These are phyloP conservation scores for Penicillium sp. DNA, from an alignment of 2,329 filamentous ascomycete species.

Conservation along the genomic window DNA sequence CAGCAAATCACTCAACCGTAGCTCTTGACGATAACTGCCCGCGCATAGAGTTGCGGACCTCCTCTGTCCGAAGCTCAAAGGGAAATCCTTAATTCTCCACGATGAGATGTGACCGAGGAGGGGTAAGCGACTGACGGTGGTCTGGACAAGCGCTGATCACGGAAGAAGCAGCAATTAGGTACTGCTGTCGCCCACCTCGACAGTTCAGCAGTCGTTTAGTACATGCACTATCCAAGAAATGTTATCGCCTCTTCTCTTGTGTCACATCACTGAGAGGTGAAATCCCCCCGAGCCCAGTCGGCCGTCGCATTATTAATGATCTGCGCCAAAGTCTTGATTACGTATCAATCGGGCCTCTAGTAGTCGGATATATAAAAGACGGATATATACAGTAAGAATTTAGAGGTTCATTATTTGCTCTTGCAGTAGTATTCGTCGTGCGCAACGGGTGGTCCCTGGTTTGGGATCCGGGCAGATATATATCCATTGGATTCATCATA, in stretches of 20 bases:
- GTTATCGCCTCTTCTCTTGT: not conserved
- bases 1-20: conserved; percentile 2
- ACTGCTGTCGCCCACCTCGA: conserved; percentile 24
- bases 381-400: not conserved
- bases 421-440: not conserved
- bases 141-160: conserved; percentile 35
- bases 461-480: not conserved
- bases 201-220: conserved; percentile 3
- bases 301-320: conserved; percentile 1
- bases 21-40: conserved; percentile 14
- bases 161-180: conserved; percentile 32
- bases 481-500: not conserved
- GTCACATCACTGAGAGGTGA: not conserved
- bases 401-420: not conserved
- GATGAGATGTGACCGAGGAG: too few species aligned
- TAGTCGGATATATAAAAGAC: conserved; percentile 1
- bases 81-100: conserved; percentile 24
- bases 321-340: conserved; percentile 11
- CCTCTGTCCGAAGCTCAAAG: conserved; percentile 19
- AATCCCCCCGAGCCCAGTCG: conserved; percentile 3
- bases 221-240: too few species aligned
- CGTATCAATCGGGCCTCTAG: conserved; percentile 9
- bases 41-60: conserved; percentile 15
- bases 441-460: not conserved
- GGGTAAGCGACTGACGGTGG: too few species aligned